Evolutionary conservation across 2,329 filamentous ascomycete species (phyloP), one percentile per base, ranked within the genome.

Genomic region (Aaosphaeria pasadenensis): DNA sequence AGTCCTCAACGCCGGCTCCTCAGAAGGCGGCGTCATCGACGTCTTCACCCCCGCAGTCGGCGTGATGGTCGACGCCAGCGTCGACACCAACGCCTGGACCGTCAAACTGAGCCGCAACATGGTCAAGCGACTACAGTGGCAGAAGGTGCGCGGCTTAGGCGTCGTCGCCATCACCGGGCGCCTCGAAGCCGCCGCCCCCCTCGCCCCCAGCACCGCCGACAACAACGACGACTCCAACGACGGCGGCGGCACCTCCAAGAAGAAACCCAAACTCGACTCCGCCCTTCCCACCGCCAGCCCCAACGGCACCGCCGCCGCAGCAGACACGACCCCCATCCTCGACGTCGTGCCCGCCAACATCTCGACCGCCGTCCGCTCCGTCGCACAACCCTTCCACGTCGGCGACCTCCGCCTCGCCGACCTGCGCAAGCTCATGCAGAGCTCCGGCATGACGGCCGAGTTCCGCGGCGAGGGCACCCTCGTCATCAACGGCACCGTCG

Each of bases 81-180:
- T 97, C 39, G 94, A 99, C 67, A 97, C 92, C 5, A 96, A 97
- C 66, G 91, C 94, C 4, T 99, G 95, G 94, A 86, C 89, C 28
- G 88, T 99, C 51, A 95, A 91, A 70, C 80, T 99, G 13, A 91
- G 89, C 43, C 89, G 92, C 57, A 77, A 82, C 40, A 82, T 99
- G 17, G 88, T 95, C 50, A 89, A 89, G 71, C 87, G 87, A 58
- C 79, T 99, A 50, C 89, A 89, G 63, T 97, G 94, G 94, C 94
- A 97, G 73, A 91, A 89, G 49, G 91, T 97, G 28, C 86, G 90
- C 47, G 91, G 88, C 2, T 77, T 97, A 6, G 88, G 90, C 36
- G 89, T 99, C 48, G 92, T 96, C 11, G 95, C 92, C n/a, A 79
- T 99, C 47, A 95, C 90, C 2, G 94, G 91, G 7, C 77, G 80